These are phyloP conservation scores for Suhomyces taliae DNA, from an alignment of 1,139 yeast species.

Conservation along the genomic window DNA sequence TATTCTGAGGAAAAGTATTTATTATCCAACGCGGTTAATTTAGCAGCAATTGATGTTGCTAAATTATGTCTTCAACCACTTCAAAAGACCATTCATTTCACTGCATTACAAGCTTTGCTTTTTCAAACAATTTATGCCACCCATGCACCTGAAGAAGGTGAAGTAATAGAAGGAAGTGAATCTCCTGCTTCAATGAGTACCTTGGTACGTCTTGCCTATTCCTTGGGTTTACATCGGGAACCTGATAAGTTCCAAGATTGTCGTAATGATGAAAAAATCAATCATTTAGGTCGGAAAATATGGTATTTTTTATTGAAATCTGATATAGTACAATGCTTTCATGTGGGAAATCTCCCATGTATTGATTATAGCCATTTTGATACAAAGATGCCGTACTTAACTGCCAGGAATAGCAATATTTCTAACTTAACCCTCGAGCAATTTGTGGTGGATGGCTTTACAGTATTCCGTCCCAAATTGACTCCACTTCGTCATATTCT, in stretches of 20 bases:
- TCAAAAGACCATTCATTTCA: conserved; percentile 23
- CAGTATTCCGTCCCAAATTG: conserved; percentile 9
- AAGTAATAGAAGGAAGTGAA: conserved; percentile 49
- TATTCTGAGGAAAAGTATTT: conserved; percentile 24
- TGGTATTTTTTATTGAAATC: conserved; percentile 48
- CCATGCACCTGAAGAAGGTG: conserved; percentile 54
- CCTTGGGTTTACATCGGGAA: conserved; percentile 55
- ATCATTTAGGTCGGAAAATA: conserved; percentile 49
- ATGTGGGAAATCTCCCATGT: conserved; percentile 40
- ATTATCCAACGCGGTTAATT: conserved; percentile 27
- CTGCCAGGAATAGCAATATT: conserved; percentile 5
- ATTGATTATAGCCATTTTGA: conserved; percentile 14
- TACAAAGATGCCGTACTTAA: conserved; percentile 20
- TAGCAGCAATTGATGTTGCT: conserved; percentile 29
- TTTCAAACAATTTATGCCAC: conserved; percentile 46
- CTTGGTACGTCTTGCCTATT: conserved; percentile 48
- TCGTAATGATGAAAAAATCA: conserved; percentile 25
- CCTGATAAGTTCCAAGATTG: conserved; percentile 36
- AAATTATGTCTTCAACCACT: conserved; percentile 29
- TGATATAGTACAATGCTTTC: conserved; percentile 25
- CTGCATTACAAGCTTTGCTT: conserved; percentile 34
- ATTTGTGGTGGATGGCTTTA: conserved; percentile 10
- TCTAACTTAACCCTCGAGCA: conserved; percentile 1
- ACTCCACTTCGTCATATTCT: conserved; percentile 12
- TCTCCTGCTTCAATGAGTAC: conserved; percentile 45